These are phyloP conservation scores for Paramyrothecium roridum DNA, from an alignment of 2,329 filamentous ascomycete genomes.

Conservation along the genomic window DNA sequence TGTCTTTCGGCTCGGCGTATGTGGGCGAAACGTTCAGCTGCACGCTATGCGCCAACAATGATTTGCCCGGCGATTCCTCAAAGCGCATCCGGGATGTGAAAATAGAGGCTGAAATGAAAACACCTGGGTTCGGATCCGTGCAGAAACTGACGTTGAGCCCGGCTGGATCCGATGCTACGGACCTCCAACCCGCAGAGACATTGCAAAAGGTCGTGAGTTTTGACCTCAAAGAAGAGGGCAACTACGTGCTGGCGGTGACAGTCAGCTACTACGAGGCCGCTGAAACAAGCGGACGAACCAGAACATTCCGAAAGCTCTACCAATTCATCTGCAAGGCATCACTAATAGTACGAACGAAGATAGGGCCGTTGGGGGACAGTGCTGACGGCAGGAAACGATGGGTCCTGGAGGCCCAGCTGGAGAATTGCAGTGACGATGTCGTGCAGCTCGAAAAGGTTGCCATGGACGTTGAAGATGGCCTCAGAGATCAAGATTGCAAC, in stretches of 20 bases:
- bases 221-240: slow-evolving; percentile 90
- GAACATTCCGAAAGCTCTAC: slow-evolving; percentile 92
- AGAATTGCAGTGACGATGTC: slow-evolving; percentile 84
- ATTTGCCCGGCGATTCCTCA: slow-evolving; percentile 35
- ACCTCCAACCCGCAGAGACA: slow-evolving; percentile 62
- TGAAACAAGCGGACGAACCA: slow-evolving; percentile 65
- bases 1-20: slow-evolving; percentile 90
- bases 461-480: slow-evolving; percentile 49
- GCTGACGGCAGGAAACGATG: slow-evolving; percentile 44
- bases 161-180: slow-evolving; percentile 18
- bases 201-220: slow-evolving; percentile 81
- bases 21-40: slow-evolving; percentile 95
- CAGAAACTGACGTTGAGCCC: slow-evolving; percentile 63
- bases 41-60: slow-evolving; percentile 94
- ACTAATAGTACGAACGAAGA: slow-evolving; percentile 86
- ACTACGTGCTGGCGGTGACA: slow-evolving; percentile 88
- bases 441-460: slow-evolving; percentile 71
- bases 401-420: slow-evolving; percentile 88
- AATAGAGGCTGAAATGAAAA: slow-evolving; percentile 93
- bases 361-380: slow-evolving; percentile 53
- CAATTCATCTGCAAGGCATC: slow-evolving; percentile 93
- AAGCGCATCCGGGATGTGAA: slow-evolving; percentile 70
- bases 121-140: slow-evolving; percentile 58
- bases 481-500: slow-evolving; percentile 54
- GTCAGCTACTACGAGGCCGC: slow-evolving; percentile 90